These are phyloP conservation scores for Ceratobasidium papillatum DNA, from an alignment of 1,284 basidiomycete species.

Conservation along the genomic window DNA sequence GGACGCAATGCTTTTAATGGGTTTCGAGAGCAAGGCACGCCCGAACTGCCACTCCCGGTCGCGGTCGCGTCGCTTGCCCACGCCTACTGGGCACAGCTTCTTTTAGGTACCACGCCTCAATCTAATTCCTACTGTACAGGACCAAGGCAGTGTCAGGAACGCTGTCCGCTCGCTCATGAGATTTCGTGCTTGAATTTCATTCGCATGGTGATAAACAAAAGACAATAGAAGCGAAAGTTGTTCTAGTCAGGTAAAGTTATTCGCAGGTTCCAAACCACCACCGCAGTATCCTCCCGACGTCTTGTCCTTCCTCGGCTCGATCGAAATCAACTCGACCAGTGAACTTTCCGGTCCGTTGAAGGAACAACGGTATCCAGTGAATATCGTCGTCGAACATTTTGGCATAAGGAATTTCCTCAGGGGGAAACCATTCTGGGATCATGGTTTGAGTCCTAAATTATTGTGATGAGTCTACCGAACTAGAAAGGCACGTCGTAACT, in stretches of 20 bases:
- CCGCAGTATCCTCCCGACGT: conserved; percentile 30
- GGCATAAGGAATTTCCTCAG: conserved; percentile 23
- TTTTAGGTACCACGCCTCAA: background rate
- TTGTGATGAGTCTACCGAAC: background rate
- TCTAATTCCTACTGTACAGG: background rate
- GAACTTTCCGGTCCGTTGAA: conserved; percentile 12
- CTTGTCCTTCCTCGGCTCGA: conserved; percentile 3
- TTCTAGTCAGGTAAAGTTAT: background rate
- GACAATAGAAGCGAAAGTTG: background rate
- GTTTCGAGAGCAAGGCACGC: background rate
- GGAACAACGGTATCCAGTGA: conserved; percentile 31
- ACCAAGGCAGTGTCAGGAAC: background rate
- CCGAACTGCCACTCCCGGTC: background rate
- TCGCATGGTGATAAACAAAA: background rate
- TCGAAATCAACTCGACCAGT: conserved; percentile 29
- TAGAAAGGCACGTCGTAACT: background rate
- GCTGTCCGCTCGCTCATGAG: background rate
- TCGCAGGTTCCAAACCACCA: conserved; percentile 38
- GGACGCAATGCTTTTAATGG: background rate
- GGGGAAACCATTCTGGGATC: conserved; percentile 33
- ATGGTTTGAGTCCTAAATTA: conserved; percentile 15
- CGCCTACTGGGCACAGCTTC: background rate
- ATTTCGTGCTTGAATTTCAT: conserved; percentile 8
- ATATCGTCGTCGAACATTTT: conserved; percentile 39
- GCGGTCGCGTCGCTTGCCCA: background rate